Base-by-base conservation (phyloP, 805 yeast genomes). In the Lachancea quebecensis region DNA sequence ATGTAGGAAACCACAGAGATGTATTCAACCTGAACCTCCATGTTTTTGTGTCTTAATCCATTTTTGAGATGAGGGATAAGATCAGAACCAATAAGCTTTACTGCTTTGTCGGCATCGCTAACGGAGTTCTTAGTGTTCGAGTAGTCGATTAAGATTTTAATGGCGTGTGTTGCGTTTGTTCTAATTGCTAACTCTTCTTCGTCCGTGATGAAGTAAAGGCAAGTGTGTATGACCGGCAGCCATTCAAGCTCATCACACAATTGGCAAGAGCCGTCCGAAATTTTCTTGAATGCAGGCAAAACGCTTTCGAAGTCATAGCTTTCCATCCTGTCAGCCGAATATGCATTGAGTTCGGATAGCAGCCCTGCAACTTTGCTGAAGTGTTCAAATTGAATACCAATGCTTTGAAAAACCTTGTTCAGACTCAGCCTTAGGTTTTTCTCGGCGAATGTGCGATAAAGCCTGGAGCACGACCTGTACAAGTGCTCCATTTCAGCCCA, bases 301-400 rank as follows among this genome's bases (percentile, higher is more conserved):
- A 95, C 73, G 44, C 75, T 75, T 47, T 81, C 91, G 61, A 82
- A 91, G 64, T 93, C 95, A 36, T 84, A 81, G 51, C 84, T 89
- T 29, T 79, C 81, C 45, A 88, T 66, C 43, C 86, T 72, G 31
- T 66, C 75, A 1, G 60, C 58, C 0, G 89, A 78, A 55, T 71
- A 85, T 0, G 96, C 70, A 58, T 93, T 90, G 49, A 91, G 67
- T 33, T 79, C 88, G 1, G 65, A 65, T 11, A 87, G 58, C n/a
- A 88, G 60, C 0, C 57, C 54, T 1, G 82, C 76, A 25, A 82
- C 77, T 6, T 65, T 59, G 14, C 65, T 54, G 25, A 75, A 67
- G 2, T 69, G 71, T 1, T 58, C 54, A 45, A 77, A 76, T 43
- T 73, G 74, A 2, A 56, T 58, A 15, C 89, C 87, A 42, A 91